phyloP scores from a whole-genome alignment of 768 basidiomycete species.

The Trametes elegans region DNA sequence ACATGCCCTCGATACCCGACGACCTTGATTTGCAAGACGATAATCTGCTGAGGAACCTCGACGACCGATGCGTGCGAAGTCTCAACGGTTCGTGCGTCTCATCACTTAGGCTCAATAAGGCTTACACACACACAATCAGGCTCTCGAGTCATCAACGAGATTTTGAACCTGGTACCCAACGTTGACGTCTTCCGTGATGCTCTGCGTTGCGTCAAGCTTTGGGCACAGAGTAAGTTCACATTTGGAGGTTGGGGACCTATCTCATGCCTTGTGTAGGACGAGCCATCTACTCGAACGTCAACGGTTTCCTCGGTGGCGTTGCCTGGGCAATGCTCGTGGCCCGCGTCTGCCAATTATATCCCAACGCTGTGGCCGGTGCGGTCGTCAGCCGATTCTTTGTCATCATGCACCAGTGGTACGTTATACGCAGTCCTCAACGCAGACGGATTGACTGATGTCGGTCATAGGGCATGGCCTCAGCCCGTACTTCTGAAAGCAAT shows the following conservation, averaged over 20 bases:
- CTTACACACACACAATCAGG: constrained; percentile 51
- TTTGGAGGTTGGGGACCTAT: not conserved
- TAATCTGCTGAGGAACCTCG: constrained; percentile 85
- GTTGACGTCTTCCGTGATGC: constrained; percentile 95
- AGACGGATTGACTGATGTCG: not conserved
- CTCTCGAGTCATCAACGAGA: constrained; percentile 94
- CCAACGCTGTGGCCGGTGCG: constrained; percentile 89
- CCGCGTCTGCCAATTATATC: constrained; percentile 97
- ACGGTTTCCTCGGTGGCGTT: constrained; percentile 96
- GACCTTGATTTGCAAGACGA: constrained; percentile 89
- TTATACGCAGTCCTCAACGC: not conserved
- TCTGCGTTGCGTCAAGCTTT: constrained; percentile 92
- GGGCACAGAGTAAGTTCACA: constrained; percentile 81
- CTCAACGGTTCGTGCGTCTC: constrained; percentile 61
- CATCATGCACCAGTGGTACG: constrained; percentile 95
- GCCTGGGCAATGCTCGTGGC: constrained; percentile 99
- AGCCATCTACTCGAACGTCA: constrained; percentile 97
- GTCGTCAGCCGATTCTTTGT: constrained; percentile 98
- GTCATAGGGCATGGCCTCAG: constrained; percentile 90
- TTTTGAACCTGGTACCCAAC: constrained; percentile 91
- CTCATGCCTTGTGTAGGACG: constrained; percentile 50
- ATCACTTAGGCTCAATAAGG: no score
- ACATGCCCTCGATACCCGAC: constrained; percentile 87
- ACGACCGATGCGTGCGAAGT: constrained; percentile 93
- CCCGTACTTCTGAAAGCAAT: constrained; percentile 96